Conservation (phyloP, 768 basidiomycete genomes). For the Collybiopsis confluens region DNA sequence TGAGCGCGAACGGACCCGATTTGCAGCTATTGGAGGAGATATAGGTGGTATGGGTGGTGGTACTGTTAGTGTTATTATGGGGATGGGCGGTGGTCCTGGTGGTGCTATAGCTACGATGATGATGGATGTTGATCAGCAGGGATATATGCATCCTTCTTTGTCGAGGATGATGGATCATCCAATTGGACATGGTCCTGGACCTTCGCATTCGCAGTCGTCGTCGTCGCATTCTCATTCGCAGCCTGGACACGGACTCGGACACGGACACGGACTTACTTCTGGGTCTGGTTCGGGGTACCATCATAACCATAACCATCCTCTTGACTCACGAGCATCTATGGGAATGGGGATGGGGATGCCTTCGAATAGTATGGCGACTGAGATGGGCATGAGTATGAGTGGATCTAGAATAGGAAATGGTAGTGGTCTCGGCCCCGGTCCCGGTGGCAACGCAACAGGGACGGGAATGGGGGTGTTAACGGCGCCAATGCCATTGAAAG, state of each 20-base stretch:
- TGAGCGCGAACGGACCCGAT: conserved; percentile 12
- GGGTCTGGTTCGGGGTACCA: no score
- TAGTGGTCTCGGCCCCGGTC: no score
- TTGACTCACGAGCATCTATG: background rate
- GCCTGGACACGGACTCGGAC: no score
- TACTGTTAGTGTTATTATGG: background rate
- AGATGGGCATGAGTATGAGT: background rate
- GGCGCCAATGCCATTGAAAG: background rate
- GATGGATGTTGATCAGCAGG: background rate
- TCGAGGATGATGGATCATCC: background rate
- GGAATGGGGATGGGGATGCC: background rate
- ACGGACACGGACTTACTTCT: no score
- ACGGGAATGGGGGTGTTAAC: no score
- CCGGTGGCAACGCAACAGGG: no score
- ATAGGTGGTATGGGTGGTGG: background rate
- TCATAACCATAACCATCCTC: no score
- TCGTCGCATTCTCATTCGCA: background rate
- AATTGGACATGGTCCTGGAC: background rate
- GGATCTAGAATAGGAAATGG: background rate
- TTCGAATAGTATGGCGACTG: no score
- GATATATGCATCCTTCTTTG: background rate
- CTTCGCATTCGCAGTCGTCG: background rate
- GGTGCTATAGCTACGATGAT: background rate
- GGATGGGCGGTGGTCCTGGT: background rate
- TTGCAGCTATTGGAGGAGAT: conserved; percentile 3